These are phyloP conservation scores for Collybiopsis luxurians DNA, from an alignment of 768 basidiomycete species.

Conservation along the genomic window DNA sequence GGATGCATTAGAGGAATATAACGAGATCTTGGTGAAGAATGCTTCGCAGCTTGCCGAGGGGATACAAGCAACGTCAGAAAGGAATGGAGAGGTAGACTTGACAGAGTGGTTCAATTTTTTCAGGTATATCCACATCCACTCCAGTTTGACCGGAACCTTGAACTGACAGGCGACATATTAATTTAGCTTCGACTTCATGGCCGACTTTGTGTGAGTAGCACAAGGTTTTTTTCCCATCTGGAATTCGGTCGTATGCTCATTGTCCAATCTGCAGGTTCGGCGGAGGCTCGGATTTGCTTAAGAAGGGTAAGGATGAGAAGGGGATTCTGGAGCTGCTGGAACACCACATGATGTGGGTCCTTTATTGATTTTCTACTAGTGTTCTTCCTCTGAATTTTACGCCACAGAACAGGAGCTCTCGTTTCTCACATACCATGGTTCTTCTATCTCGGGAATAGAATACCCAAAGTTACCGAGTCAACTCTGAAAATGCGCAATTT, in stretches of 20 bases:
- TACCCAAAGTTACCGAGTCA: conserved; percentile 27
- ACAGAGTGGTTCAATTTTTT: conserved; percentile 21
- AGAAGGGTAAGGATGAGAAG: conserved; percentile 8
- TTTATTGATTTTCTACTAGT: conserved; percentile 12
- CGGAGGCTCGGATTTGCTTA: conserved; percentile 14
- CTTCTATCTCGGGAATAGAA: conserved; percentile 15
- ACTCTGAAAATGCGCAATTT: conserved; percentile 22
- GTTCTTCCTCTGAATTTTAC: conserved; percentile 3
- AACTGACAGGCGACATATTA: neutral
- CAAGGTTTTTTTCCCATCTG: neutral
- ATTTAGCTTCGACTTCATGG: conserved; percentile 22
- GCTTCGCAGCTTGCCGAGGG: conserved; percentile 19
- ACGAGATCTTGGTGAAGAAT: conserved; percentile 19
- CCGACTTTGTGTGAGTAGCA: conserved; percentile 18
- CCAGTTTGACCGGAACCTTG: neutral
- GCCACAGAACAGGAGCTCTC: conserved; percentile 6
- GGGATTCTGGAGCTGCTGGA: conserved; percentile 13
- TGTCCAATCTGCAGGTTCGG: conserved; percentile 14
- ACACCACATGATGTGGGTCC: conserved; percentile 11
- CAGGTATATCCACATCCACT: conserved; percentile 12
- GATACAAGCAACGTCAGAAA: conserved; percentile 11
- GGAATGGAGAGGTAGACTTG: conserved; percentile 15
- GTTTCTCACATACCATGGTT: conserved; percentile 22
- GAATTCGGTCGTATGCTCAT: neutral
- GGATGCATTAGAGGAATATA: conserved; percentile 24